Evolutionary conservation across 2,329 filamentous ascomycete genomes (phyloP).

Genomic region (Helicocarpus griseus): DNA sequence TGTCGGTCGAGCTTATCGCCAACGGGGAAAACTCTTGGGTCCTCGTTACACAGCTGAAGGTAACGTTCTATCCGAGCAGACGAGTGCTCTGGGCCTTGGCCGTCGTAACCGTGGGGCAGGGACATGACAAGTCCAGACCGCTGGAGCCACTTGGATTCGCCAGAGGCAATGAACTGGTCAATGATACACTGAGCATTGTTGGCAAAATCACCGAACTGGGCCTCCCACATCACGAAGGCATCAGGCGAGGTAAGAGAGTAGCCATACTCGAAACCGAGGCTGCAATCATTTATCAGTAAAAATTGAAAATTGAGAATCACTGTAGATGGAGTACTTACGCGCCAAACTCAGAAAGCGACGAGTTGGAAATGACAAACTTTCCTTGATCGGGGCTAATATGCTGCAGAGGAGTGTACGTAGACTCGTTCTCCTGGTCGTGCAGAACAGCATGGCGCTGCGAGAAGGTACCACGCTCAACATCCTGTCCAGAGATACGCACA

Average conservation of each 20-base stretch:
- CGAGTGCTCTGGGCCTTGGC: slow-evolving; percentile 95
- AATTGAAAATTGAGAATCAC: not conserved
- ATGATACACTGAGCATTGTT: slow-evolving; percentile 99
- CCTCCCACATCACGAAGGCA: slow-evolving; percentile 98
- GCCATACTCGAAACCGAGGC: slow-evolving; percentile 94
- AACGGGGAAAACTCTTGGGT: slow-evolving; percentile 83
- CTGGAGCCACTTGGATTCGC: slow-evolving; percentile 98
- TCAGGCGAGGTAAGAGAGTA: slow-evolving; percentile 96
- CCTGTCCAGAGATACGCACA: slow-evolving; percentile 94
- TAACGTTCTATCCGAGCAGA: slow-evolving; percentile 96
- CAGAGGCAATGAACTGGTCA: slow-evolving; percentile 96
- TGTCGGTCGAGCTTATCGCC: slow-evolving; percentile 86
- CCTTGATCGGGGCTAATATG: slow-evolving; percentile 83
- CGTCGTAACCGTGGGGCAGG: slow-evolving; percentile 94
- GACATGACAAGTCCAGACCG: slow-evolving; percentile 94
- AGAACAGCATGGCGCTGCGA: slow-evolving; percentile 95
- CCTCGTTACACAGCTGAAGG: slow-evolving; percentile 94
- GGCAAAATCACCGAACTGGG: slow-evolving; percentile 98
- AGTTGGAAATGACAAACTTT: slow-evolving; percentile 95
- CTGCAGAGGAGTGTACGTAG: slow-evolving; percentile 86
- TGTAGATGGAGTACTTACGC: slow-evolving; percentile 36
- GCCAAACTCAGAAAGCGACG: slow-evolving; percentile 66
- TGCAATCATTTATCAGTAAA: slow-evolving; percentile 45
- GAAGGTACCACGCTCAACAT: slow-evolving; percentile 98
- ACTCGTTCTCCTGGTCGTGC: slow-evolving; percentile 92